These are phyloP conservation scores for Saitozyma sp. DNA, from an alignment of 768 basidiomycete genomes.

Conservation along the genomic window DNA sequence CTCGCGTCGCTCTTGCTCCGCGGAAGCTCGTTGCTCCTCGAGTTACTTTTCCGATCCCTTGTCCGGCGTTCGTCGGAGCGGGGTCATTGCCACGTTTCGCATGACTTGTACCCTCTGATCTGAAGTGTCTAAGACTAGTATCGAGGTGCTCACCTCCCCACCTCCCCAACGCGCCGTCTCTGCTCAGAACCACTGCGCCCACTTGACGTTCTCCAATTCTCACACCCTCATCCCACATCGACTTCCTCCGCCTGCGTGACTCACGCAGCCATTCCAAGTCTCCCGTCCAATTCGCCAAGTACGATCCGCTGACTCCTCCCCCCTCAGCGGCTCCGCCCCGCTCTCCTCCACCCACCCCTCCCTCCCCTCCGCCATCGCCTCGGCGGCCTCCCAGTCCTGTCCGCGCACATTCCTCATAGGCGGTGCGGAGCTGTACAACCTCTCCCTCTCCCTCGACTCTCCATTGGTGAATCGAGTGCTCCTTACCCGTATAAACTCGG, in stretches of 20 bases:
- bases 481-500: constrained; percentile 74
- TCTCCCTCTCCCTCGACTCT: constrained; percentile 58
- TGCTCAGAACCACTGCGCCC: no score
- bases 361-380: constrained; percentile 12
- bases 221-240: no score
- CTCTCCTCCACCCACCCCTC: constrained; percentile 14
- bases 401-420: constrained; percentile 79
- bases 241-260: no score
- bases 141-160: no score
- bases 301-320: constrained; percentile 15
- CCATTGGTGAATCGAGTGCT: constrained; percentile 75
- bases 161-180: no score
- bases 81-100: not conserved
- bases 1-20: no score
- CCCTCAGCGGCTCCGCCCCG: not conserved
- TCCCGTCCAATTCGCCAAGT: no score
- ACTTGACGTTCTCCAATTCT: no score
- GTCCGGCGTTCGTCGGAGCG: not conserved
- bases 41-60: not conserved
- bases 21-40: no score
- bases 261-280: no score
- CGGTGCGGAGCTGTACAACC: constrained; percentile 79
- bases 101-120: not conserved
- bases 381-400: constrained; percentile 66
- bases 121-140: not conserved